Evolutionary conservation across 1,284 basidiomycete species (phyloP), one percentile per base, ranked within the genome.

Genomic region (Takashimella koratensis): DNA sequence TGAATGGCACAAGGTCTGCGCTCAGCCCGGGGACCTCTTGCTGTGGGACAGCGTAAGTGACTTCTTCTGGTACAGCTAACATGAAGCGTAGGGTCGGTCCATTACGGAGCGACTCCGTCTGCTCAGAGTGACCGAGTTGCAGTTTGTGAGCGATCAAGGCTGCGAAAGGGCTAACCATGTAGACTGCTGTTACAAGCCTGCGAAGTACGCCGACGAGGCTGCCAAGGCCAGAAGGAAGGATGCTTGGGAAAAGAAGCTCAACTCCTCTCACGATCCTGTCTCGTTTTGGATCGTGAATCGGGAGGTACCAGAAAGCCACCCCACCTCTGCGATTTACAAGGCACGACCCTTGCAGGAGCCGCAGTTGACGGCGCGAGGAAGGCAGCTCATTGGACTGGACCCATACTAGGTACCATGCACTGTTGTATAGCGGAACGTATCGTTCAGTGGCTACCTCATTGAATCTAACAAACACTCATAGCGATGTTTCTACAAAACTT

Each of bases 121-220:
- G 57, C 65, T 67, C 22, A 57, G 70, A 25, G 47, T 73, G 22
- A 67, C 68, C 2, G 16, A 36, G 10, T 36, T 8, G 8, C 16
- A 8, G 30, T 36, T 36, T 36, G 30, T 8, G 16, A 16, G 16
- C 16, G 30, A 36, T 36, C 10, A 8, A 8, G 30, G 30, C 30
- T 36, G 8, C 8, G 8, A 16, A 8, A 36, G 30, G 16, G 10
- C 16, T 36, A 8, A 36, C 16, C 30, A 36, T n/a, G 16, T 16
- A 36, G 30, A 73, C 41, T 67, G 70, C 21, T 73, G 70, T 54
- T 73, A 67, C 65, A 73, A 70, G 53, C 70, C 70, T 10, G 64
- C 65, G 3, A 51, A 51, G 25, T 65, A 62, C 41, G 65, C 66
- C 16, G 43, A 3, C 56, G 55, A 2, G 61, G 67, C 40, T 53